Conservation (phyloP, 371 early-diverging fungal species). For the Catenaria anguillulae region DNA sequence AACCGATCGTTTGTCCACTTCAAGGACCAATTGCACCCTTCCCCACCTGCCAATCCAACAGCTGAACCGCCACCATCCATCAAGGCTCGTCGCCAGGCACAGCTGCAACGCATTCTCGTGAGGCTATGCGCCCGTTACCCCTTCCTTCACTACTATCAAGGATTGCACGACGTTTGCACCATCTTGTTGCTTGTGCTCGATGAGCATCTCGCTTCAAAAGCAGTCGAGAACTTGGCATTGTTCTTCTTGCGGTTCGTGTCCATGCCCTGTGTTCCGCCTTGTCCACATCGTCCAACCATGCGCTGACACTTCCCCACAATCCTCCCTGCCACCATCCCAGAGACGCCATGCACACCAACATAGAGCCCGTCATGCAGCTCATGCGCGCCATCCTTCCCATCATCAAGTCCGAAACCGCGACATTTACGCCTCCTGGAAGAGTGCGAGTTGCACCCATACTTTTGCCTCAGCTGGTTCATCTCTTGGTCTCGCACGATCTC, state of each 20-base stretch:
- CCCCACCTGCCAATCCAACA: too few species aligned
- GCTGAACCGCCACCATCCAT: slow-evolving; percentile 13
- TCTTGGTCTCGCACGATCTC: slow-evolving; percentile 75
- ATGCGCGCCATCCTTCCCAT: slow-evolving; percentile 36
- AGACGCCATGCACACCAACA: slow-evolving; percentile 43
- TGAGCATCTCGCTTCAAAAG: slow-evolving; percentile 25
- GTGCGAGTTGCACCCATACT: slow-evolving; percentile 54
- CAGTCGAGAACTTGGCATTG: slow-evolving; percentile 36
- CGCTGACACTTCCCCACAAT: too few species aligned
- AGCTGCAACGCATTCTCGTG: slow-evolving; percentile 30
- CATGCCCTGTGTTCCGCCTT: too few species aligned
- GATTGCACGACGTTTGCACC: slow-evolving; percentile 56
- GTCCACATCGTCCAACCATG: too few species aligned
- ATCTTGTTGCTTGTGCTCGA: slow-evolving; percentile 38
- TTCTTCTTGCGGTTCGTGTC: slow-evolving; percentile 48
- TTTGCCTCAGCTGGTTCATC: slow-evolving; percentile 64
- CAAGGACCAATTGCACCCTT: background rate
- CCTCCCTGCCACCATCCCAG: too few species aligned
- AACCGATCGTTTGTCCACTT: slow-evolving; percentile 15
- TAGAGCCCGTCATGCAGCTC: slow-evolving; percentile 42
- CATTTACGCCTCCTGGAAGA: slow-evolving; percentile 31
- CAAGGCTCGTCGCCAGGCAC: slow-evolving; percentile 22
- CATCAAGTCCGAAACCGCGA: slow-evolving; percentile 31
- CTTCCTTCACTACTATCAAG: slow-evolving; percentile 51
- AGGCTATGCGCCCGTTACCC: slow-evolving; percentile 38